Conservation (phyloP, 2,329 filamentous ascomycete species). For the Dactylella cylindrospora region DNA sequence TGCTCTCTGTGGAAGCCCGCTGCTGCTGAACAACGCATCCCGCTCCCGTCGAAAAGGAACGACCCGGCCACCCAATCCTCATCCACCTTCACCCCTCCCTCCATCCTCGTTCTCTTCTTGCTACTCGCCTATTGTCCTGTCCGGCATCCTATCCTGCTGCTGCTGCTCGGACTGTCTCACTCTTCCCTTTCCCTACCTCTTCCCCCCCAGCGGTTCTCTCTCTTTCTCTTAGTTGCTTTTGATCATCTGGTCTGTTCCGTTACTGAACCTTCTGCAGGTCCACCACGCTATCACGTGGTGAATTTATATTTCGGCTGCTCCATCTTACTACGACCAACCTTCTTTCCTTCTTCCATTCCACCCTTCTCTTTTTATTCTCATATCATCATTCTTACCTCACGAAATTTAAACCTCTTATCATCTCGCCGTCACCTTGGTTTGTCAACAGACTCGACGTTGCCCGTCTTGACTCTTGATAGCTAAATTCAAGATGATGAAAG, state of each 20-base stretch:
- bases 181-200: slow-evolving; percentile 17
- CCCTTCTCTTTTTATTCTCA: slow-evolving; percentile 13
- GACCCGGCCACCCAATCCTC: slow-evolving; percentile 12
- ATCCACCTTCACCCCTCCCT: neutral
- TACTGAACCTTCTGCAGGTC: slow-evolving; percentile 46
- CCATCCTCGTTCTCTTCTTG: neutral
- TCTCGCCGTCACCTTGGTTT: neutral
- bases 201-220: neutral
- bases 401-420: neutral
- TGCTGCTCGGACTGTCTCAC: slow-evolving; percentile 3
- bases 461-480: neutral
- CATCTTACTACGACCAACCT: slow-evolving; percentile 42
- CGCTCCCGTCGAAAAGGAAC: slow-evolving; percentile 21
- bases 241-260: slow-evolving; percentile 18
- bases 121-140: slow-evolving; percentile 8
- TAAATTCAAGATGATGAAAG: slow-evolving; percentile 41
- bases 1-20: slow-evolving; percentile 32
- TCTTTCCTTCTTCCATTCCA: slow-evolving; percentile 34
- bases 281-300: slow-evolving; percentile 49
- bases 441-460: neutral
- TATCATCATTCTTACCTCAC: neutral
- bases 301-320: slow-evolving; percentile 46
- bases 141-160: no score
- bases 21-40: slow-evolving; percentile 41
- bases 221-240: slow-evolving; percentile 8